These are phyloP conservation scores for Salicornia ramosissima DNA, from an alignment of 148 eudicot genomes.

Conservation along the genomic window DNA sequence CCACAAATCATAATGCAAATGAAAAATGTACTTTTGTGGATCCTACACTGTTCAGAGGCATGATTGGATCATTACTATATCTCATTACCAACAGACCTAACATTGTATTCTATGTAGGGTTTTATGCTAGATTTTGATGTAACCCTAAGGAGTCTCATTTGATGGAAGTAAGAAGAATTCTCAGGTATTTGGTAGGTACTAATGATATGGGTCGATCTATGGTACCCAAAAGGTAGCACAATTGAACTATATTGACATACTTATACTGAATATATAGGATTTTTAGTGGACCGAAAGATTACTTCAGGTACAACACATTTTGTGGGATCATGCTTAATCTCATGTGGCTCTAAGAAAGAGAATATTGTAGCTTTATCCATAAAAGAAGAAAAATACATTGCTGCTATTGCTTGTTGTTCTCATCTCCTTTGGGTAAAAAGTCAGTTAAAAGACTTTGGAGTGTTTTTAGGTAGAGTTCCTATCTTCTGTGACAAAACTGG, in stretches of 20 bases:
- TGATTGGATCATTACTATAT: slow-evolving; percentile 2
- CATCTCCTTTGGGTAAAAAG: too few relatives aligned
- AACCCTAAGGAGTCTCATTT: slow-evolving; percentile 3
- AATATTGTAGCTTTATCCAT: slow-evolving; percentile 4
- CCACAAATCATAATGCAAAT: too few relatives aligned
- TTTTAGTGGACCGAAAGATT: not conserved
- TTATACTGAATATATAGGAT: not conserved
- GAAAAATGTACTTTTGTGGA: too few relatives aligned
- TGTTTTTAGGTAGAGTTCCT: too few relatives aligned
- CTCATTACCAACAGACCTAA: not conserved
- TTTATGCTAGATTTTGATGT: not conserved
- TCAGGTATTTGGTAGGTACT: not conserved
- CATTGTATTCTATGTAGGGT: not conserved
- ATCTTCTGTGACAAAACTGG: too few relatives aligned
- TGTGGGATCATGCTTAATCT: not conserved
- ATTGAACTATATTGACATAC: not conserved
- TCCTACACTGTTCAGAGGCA: not conserved
- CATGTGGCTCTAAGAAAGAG: slow-evolving; percentile 9
- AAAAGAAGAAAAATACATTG: too few relatives aligned
- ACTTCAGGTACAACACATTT: not conserved
- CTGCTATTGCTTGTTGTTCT: too few relatives aligned
- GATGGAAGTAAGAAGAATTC: not conserved
- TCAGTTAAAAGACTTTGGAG: too few relatives aligned
- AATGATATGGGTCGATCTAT: not conserved
- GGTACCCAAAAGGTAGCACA: not conserved